phyloP scores from a whole-genome alignment of 768 basidiomycete species.

The Tricholoma matsutake region DNA sequence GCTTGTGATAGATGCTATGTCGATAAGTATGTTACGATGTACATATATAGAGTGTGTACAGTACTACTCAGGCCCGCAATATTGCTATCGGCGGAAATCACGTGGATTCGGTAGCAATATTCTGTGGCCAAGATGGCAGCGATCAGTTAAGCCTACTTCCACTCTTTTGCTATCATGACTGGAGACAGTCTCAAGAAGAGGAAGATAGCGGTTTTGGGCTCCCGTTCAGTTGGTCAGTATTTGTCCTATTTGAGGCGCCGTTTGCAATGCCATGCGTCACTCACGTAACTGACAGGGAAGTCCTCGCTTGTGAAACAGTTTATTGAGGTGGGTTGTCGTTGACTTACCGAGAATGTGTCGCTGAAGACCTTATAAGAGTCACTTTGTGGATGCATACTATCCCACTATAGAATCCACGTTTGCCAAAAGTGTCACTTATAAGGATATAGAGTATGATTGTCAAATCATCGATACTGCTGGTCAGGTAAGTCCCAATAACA shows the following conservation, averaged over 20 bases:
- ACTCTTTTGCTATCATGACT: slow-evolving; percentile 15
- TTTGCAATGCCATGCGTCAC: neutral
- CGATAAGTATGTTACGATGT: too few species aligned
- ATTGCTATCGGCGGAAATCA: neutral
- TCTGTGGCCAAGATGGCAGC: neutral
- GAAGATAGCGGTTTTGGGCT: slow-evolving; percentile 88
- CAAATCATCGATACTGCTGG: slow-evolving; percentile 98
- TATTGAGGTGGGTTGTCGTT: slow-evolving; percentile 52
- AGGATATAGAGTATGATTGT: slow-evolving; percentile 90
- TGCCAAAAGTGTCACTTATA: slow-evolving; percentile 81
- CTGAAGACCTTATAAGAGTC: slow-evolving; percentile 40
- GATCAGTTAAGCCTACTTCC: neutral
- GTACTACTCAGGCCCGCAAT: neutral
- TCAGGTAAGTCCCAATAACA: slow-evolving; percentile 55
- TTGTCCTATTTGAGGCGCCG: neutral
- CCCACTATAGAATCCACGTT: slow-evolving; percentile 93
- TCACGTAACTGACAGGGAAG: slow-evolving; percentile 60
- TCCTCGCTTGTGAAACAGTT: slow-evolving; percentile 94
- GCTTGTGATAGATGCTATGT: slow-evolving; percentile 1
- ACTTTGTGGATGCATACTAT: slow-evolving; percentile 91
- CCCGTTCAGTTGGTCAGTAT: slow-evolving; percentile 82
- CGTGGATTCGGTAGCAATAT: neutral
- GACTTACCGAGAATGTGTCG: neutral
- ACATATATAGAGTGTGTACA: too few species aligned
- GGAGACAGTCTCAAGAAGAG: slow-evolving; percentile 60